A percentile compares a stretch with the other conserved stretches of the same genome.
These are phyloP conservation scores for Backusella circina DNA, from an alignment of 192 early-diverging fungal genomes.

Conservation along the genomic window DNA sequence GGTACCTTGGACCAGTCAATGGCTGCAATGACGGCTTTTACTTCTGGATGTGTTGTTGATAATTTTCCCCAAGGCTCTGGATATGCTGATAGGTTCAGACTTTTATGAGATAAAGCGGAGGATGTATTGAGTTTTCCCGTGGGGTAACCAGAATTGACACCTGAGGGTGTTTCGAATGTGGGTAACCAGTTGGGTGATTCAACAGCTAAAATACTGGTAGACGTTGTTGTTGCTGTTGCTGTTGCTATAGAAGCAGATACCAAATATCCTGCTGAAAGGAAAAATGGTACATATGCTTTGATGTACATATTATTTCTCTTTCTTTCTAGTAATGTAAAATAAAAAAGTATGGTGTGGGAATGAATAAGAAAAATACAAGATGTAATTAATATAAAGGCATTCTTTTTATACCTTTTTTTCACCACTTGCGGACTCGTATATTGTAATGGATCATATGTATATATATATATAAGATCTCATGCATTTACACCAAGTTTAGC, in stretches of 20 bases:
- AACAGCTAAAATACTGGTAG: slow-evolving; percentile 9
- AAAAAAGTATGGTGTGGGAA: neutral
- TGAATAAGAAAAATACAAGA: neutral
- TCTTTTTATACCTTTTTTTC: neutral
- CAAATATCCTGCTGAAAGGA: neutral
- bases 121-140: slow-evolving; percentile 7
- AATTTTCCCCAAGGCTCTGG: slow-evolving; percentile 22
- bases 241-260: neutral
- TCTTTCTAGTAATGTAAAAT: too few relatives aligned
- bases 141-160: neutral
- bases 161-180: neutral
- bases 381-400: neutral
- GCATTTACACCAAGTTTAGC: neutral
- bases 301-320: neutral
- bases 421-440: neutral
- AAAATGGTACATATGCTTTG: neutral
- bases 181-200: slow-evolving; percentile 23
- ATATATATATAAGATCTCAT: neutral
- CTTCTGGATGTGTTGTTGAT: slow-evolving; percentile 29
- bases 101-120: neutral
- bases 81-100: slow-evolving; percentile 17
- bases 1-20: slow-evolving; percentile 24
- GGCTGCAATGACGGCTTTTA: slow-evolving; percentile 8
- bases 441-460: neutral
- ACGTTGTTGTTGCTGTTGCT: neutral